Evolutionary conservation across 2,329 filamentous ascomycete species (phyloP).

Genomic region (Phialophora expanda): DNA sequence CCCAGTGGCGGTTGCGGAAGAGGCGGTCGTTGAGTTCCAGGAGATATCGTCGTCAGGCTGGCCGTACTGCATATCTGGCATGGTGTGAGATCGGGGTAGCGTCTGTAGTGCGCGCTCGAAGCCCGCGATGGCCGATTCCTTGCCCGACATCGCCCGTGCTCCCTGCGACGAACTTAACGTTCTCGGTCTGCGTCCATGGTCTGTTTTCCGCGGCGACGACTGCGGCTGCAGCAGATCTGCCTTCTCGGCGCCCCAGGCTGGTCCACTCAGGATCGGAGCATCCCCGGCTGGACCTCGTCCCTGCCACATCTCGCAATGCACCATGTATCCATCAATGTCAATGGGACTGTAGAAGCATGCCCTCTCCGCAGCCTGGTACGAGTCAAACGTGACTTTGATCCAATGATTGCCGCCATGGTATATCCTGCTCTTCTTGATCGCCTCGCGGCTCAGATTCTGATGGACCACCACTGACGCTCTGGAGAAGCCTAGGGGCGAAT

Average conservation of each 20-base stretch:
- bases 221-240: slow-evolving; percentile 20
- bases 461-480: slow-evolving; percentile 62
- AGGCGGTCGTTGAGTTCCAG: slow-evolving; percentile 47
- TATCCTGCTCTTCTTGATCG: slow-evolving; percentile 77
- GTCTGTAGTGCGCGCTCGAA: slow-evolving; percentile 45
- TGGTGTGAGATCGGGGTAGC: slow-evolving; percentile 49
- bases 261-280: slow-evolving; percentile 62
- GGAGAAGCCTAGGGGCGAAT: slow-evolving; percentile 46
- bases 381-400: slow-evolving; percentile 87
- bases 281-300: slow-evolving; percentile 69
- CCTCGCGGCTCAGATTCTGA: slow-evolving; percentile 68
- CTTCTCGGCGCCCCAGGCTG: slow-evolving; percentile 9
- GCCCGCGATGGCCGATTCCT: slow-evolving; percentile 39
- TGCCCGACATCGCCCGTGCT: slow-evolving; percentile 44
- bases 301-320: slow-evolving; percentile 73
- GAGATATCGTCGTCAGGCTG: slow-evolving; percentile 43
- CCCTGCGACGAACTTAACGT: slow-evolving; percentile 44
- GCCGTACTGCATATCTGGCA: slow-evolving; percentile 45
- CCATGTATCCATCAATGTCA: slow-evolving; percentile 70
- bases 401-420: slow-evolving; percentile 87
- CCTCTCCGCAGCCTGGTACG: slow-evolving; percentile 70
- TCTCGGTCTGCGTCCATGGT: slow-evolving; percentile 36
- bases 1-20: slow-evolving; percentile 49
- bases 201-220: neutral
- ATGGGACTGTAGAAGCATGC: slow-evolving; percentile 74